Evolutionary conservation across 2,329 filamentous ascomycete species (phyloP), one percentile per base, ranked within the genome.

Genomic region (Tolypocladium tundrense): DNA sequence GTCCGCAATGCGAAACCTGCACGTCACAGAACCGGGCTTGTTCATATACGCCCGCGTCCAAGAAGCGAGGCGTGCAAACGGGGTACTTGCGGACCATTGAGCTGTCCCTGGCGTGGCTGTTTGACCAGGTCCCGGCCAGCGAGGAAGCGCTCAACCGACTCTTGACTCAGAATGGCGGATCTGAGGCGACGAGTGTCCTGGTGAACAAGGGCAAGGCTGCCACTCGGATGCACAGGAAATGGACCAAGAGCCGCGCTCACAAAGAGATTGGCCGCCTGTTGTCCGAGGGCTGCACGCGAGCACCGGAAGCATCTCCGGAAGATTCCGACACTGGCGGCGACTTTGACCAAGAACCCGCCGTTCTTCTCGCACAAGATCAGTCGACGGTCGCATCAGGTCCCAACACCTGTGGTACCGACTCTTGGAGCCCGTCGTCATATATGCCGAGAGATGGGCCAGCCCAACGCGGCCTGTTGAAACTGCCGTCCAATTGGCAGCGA

Each of bases 51-150:
- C 80, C 86, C 57, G 85, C 84, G 57, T 84, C 87, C 9, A 90
- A 90, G 71, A 91, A 91, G 69, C 79, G 88, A 61, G 88, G 89
- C 4, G 83, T 92, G 13, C 88, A 88, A 64, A 88, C 88, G n/a
- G 88, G 89, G 19, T 91, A 91, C 66, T 86, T 92, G 57, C 81
- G 88, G 40, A 87, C 87, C 0, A 75, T 92, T 21, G 88, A 92
- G 69, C 71, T 88, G 50, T 80, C 86, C 11, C 77, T 88, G 57
- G 86, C 85, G 14, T 85, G 85, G 76, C 73, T 88, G 1, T 86
- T 90, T 60, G 79, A 83, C 59, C 80, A 81, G 57, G 79, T 84
- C 41, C 77, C 82, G 16, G 82, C 79, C 11, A 79, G 77, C 53
- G 86, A 89, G 68, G 75, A 77, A 55, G 76, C 79, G 16, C 76